These are phyloP conservation scores for Colletotrichum endophyticum DNA, from an alignment of 2,329 filamentous ascomycete genomes.

Conservation along the genomic window DNA sequence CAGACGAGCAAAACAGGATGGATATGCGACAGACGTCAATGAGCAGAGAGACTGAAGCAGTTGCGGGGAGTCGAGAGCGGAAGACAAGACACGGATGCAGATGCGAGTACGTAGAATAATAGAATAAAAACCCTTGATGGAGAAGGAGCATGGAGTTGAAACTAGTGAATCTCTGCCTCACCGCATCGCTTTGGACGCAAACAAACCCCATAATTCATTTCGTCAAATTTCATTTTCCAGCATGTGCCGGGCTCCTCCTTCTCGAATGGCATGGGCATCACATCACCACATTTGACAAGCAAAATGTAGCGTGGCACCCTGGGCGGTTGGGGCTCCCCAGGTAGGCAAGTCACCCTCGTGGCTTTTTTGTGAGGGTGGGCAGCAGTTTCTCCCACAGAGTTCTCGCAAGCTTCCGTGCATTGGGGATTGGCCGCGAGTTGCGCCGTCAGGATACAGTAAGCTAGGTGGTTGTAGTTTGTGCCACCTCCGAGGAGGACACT, in stretches of 20 bases:
- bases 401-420: neutral
- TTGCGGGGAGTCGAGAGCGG: neutral
- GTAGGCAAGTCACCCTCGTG: neutral
- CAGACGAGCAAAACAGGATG: neutral
- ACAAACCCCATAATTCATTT: conserved; percentile 8
- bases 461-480: neutral
- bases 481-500: neutral
- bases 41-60: neutral
- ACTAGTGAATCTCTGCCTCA: neutral
- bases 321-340: conserved; percentile 4
- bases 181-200: neutral
- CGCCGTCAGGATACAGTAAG: neutral
- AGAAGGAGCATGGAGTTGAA: neutral
- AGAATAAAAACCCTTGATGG: neutral
- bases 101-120: neutral
- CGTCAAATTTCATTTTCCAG: neutral
- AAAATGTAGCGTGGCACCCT: conserved; percentile 13
- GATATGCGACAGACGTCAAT: neutral
- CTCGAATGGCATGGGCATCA: neutral
- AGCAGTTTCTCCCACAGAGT: neutral
- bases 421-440: neutral
- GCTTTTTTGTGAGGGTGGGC: neutral
- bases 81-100: neutral
- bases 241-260: neutral
- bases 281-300: neutral